Conservation (phyloP, 192 early-diverging fungal genomes). For the Gryganskiella cystojenkinii region DNA sequence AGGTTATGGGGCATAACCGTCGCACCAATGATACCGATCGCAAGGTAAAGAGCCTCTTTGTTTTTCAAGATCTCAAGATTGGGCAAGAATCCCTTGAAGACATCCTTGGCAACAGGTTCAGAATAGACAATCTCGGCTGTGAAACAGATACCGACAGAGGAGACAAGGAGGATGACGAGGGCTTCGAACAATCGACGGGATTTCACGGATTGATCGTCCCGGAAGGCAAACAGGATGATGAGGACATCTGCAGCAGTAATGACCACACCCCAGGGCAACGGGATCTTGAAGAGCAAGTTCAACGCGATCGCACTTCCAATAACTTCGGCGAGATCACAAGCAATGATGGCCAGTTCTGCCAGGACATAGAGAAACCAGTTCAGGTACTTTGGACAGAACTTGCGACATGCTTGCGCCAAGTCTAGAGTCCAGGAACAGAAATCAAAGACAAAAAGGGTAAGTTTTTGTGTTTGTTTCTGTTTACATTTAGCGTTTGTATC, state of each 20-base stretch:
- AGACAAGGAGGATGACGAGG: slow-evolving; percentile 74
- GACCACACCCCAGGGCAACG: slow-evolving; percentile 78
- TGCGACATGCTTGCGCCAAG: slow-evolving; percentile 75
- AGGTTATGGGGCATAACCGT: slow-evolving; percentile 93
- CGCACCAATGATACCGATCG: slow-evolving; percentile 87
- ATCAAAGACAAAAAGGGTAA: slow-evolving; percentile 1
- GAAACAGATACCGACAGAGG: slow-evolving; percentile 74
- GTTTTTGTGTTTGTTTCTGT: not conserved
- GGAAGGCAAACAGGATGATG: slow-evolving; percentile 70
- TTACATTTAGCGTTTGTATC: not conserved
- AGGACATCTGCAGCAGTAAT: slow-evolving; percentile 81
- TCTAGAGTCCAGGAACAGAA: slow-evolving; percentile 56
- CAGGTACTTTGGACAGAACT: slow-evolving; percentile 64
- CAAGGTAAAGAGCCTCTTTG: slow-evolving; percentile 67
- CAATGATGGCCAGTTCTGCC: slow-evolving; percentile 82
- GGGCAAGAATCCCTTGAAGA: slow-evolving; percentile 74
- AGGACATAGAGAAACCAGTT: slow-evolving; percentile 77
- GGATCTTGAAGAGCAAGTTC: slow-evolving; percentile 77
- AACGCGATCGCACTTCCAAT: slow-evolving; percentile 87
- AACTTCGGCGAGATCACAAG: slow-evolving; percentile 86
- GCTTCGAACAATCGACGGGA: slow-evolving; percentile 72
- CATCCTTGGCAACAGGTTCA: slow-evolving; percentile 66
- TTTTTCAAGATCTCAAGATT: slow-evolving; percentile 65
- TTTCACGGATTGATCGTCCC: slow-evolving; percentile 61
- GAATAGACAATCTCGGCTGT: slow-evolving; percentile 68